Conservation (phyloP, 83 land plant genomes). For the Picea abies region DNA sequence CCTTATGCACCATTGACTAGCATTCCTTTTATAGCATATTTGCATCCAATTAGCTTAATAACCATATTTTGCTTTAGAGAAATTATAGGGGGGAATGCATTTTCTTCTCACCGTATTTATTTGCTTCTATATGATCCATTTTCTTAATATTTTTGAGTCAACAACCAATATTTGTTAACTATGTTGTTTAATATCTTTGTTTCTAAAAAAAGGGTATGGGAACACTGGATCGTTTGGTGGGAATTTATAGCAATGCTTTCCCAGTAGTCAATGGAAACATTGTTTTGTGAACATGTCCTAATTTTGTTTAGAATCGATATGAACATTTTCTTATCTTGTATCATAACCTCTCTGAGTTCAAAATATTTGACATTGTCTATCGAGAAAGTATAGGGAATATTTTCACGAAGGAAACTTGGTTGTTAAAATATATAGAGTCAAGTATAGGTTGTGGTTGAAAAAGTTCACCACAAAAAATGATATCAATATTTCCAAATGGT, state of each 20-base stretch:
- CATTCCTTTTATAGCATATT: not conserved
- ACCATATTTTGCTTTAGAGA: not conserved
- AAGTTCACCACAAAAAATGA: not conserved
- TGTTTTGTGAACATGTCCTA: not conserved
- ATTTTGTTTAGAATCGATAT: not conserved
- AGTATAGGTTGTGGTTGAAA: not conserved
- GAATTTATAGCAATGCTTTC: not conserved
- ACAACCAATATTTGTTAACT: not conserved
- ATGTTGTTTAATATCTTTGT: not conserved
- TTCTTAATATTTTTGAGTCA: not conserved
- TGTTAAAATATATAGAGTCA: not conserved
- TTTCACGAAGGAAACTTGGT: not conserved
- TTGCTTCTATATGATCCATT: not conserved
- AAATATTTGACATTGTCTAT: not conserved
- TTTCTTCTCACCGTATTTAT: not conserved
- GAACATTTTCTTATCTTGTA: not conserved
- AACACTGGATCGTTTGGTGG: not conserved
- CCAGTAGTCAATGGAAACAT: not conserved
- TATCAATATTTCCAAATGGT: not conserved
- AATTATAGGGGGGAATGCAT: not conserved
- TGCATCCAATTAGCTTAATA: not conserved
- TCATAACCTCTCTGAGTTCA: not conserved
- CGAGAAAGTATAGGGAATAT: not conserved
- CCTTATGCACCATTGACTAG: not conserved
- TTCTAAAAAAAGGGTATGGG: not conserved